phyloP scores from a whole-genome alignment of 2,329 filamentous ascomycete species.

The Fusarium zealandicum region DNA sequence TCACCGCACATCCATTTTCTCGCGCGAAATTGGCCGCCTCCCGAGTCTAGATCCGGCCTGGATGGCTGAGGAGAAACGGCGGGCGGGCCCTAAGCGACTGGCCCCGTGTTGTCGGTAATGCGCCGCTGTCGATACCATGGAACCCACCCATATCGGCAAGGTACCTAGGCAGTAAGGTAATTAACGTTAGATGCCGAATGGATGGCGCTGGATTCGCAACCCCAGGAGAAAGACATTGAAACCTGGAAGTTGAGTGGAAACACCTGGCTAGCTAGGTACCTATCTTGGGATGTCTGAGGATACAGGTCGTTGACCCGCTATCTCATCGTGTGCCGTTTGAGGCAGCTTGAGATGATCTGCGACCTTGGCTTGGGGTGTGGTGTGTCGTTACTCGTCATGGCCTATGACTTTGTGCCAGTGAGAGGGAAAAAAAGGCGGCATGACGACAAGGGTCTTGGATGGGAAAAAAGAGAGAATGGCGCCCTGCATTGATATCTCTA shows the following conservation, averaged over 20 bases:
- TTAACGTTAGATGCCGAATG: conserved; percentile 10
- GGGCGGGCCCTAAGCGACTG: conserved; percentile 17
- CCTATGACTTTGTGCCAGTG: conserved; percentile 12
- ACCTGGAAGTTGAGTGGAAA: not conserved
- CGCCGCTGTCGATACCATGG: conserved; percentile 4
- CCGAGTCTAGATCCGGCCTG: conserved; percentile 11
- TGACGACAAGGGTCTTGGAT: conserved; percentile 22
- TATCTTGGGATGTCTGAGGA: too few species aligned
- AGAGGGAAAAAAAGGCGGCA: conserved; percentile 19
- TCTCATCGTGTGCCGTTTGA: not conserved
- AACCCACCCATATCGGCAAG: not conserved
- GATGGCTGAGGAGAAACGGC: conserved; percentile 19
- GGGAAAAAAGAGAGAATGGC: conserved; percentile 18
- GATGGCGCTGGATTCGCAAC: conserved; percentile 6
- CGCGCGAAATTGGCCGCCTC: conserved; percentile 29
- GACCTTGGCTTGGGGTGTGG: conserved; percentile 21
- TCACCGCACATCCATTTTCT: conserved; percentile 35
- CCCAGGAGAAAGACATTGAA: conserved; percentile 5
- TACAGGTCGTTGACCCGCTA: too few species aligned
- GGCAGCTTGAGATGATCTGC: conserved; percentile 29
- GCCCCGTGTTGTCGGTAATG: conserved; percentile 20
- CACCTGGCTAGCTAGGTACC: too few species aligned
- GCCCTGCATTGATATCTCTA: conserved; percentile 5
- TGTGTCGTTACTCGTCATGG: conserved; percentile 29
- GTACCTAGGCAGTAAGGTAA: not conserved